phyloP scores from a whole-genome alignment of 257 asterid genomes.

The Fraxinus cuspidata region DNA sequence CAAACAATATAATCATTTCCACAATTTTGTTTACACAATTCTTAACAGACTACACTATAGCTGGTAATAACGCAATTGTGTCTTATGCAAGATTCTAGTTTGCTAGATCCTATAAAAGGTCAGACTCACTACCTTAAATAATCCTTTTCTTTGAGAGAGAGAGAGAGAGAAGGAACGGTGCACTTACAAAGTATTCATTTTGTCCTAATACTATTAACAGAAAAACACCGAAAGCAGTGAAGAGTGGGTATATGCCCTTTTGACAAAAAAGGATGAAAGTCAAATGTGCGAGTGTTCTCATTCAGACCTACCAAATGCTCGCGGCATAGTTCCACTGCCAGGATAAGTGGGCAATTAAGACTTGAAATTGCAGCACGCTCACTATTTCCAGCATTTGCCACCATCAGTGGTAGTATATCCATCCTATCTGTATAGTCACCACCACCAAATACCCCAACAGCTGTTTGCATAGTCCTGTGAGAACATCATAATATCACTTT shows the following conservation, averaged over 20 bases:
- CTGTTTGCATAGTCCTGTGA: constrained; percentile 85
- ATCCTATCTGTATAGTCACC: constrained; percentile 60
- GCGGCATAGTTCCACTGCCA: constrained; percentile 86
- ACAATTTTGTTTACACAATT: neutral
- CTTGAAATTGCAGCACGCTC: constrained; percentile 79
- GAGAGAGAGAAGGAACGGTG: neutral
- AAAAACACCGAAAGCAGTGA: neutral
- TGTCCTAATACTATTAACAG: neutral
- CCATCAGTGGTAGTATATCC: constrained; percentile 76
- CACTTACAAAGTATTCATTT: neutral
- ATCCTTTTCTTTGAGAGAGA: neutral
- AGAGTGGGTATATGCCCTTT: neutral
- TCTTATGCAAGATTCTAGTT: neutral
- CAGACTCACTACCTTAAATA: neutral
- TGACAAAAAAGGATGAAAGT: neutral
- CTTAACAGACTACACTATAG: neutral
- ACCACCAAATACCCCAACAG: constrained; percentile 96
- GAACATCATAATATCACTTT: neutral
- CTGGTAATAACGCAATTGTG: neutral
- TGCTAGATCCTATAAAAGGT: neutral
- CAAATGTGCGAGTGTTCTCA: neutral
- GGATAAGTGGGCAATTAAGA: constrained; percentile 71
- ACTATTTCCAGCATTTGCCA: constrained; percentile 85
- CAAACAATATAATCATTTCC: neutral
- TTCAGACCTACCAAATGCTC: constrained; percentile 77